These are phyloP conservation scores for Podosphaera leucotricha DNA, from an alignment of 2,329 filamentous ascomycete species.

Conservation along the genomic window DNA sequence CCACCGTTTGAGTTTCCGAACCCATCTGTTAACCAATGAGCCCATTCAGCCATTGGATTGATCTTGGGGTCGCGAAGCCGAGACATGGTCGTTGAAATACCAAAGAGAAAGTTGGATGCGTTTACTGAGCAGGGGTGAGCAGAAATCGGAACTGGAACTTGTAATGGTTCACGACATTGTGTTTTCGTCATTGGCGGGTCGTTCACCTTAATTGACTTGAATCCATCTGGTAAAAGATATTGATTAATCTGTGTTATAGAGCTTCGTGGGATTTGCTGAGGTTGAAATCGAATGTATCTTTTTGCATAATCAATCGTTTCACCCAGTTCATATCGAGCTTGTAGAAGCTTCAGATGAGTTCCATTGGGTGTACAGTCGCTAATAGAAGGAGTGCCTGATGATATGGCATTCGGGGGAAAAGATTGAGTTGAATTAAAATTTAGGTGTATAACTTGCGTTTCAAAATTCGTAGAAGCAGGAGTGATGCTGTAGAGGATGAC, in stretches of 20 bases:
- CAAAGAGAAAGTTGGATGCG: conserved; percentile 32
- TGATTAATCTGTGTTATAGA: conserved; percentile 27
- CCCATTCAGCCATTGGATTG: conserved; percentile 32
- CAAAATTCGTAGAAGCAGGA: conserved; percentile 3
- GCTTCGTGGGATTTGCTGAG: conserved; percentile 25
- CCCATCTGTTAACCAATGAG: conserved; percentile 34
- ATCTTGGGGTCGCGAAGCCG: conserved; percentile 27
- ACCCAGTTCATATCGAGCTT: conserved; percentile 23
- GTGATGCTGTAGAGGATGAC: conserved; percentile 9
- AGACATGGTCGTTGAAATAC: conserved; percentile 33
- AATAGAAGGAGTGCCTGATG: neutral
- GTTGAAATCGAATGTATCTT: conserved; percentile 28
- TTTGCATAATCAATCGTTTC: conserved; percentile 31
- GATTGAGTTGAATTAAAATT: conserved; percentile 2
- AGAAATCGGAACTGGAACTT: conserved; percentile 27
- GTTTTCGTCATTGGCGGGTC: conserved; percentile 18
- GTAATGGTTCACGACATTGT: conserved; percentile 24
- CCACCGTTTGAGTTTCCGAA: conserved; percentile 31
- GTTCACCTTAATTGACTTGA: conserved; percentile 25
- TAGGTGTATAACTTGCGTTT: conserved; percentile 3
- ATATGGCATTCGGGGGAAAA: neutral
- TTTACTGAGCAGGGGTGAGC: conserved; percentile 26
- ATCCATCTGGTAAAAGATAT: conserved; percentile 22
- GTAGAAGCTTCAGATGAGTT: conserved; percentile 22
- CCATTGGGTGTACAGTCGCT: conserved; percentile 25